Evolutionary conservation across 345 rosid genomes (phyloP), one percentile per base, ranked within the genome.

Genomic region (Euphorbia lathyris): DNA sequence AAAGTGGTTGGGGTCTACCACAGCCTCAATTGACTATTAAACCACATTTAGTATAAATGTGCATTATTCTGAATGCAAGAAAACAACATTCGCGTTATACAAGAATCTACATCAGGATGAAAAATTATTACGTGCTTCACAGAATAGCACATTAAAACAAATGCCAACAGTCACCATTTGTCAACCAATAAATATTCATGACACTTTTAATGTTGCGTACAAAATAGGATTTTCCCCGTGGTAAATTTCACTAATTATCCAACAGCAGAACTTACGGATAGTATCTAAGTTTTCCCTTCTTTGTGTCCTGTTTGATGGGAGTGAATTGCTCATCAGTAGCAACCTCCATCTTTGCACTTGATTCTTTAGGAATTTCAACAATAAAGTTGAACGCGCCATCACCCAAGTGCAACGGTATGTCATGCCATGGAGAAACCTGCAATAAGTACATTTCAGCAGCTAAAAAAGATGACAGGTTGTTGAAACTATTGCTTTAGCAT

Each of bases 381-480:
- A 92, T 64, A 66, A 83, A 92, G 89, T 89, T 89, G 81, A 79
- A 96, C 60, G 80, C 85, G 22, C 89, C 98, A 79, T 89, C 88
- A 9, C 98, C 99, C 79, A 88, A 72, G 23, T 81, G 87, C 85
- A 92, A 68, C 1, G 97, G 99, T 52, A 96, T 72, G 72, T 88
- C 97, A 85, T 96, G 98, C 98, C 98, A 92, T 14, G 98, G 99
- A 70, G 98, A 96, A 57, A 96, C 81, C 98, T 92, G 78, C 65
- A 64, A 47, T 38, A 55, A 20, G 30, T 47, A 29, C 12, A 16
- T 68, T n/a, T 47, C 29, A 42, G 32, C 19, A 29, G 30, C 1
- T 19, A 66, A 19, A 73, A 58, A 26, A 16, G 48, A 66, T 23
- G 34, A 26, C 9, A 40, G 8, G 10, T 63, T 63, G 9, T 0